Conservation (phyloP, 352 stramenopile species). For the Globisporangium ultimum region DNA sequence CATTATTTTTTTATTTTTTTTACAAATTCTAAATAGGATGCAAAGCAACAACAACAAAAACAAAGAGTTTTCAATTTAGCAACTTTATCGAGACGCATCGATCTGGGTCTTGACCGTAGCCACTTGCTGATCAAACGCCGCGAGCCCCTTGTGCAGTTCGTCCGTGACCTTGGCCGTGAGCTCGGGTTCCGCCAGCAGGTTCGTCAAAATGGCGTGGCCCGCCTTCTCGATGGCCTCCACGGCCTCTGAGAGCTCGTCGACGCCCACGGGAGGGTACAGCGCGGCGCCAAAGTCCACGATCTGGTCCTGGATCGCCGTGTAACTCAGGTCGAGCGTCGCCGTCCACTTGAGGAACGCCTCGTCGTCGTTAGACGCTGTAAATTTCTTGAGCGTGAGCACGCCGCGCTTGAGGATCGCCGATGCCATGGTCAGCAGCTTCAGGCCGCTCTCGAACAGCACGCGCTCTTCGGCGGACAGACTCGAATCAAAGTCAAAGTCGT, state of each 20-base stretch:
- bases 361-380: constrained; percentile 51
- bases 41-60: no score
- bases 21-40: no score
- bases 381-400: constrained; percentile 75
- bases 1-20: not conserved
- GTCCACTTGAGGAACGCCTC: constrained; percentile 70
- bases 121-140: constrained; percentile 59
- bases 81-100: constrained; percentile 37
- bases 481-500: constrained; percentile 79
- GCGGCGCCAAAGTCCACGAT: constrained; percentile 84
- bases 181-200: constrained; percentile 49
- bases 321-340: constrained; percentile 56
- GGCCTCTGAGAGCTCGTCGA: constrained; percentile 45
- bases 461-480: constrained; percentile 64
- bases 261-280: constrained; percentile 70
- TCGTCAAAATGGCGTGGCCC: constrained; percentile 36
- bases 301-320: constrained; percentile 54
- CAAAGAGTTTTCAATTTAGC: not conserved
- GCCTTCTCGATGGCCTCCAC: constrained; percentile 32
- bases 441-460: constrained; percentile 54
- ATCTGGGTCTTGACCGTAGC: constrained; percentile 51
- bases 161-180: constrained; percentile 30
- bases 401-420: constrained; percentile 76
- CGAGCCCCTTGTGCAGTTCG: constrained; percentile 38
- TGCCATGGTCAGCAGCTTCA: constrained; percentile 75